Evolutionary conservation across 2,329 filamentous ascomycete genomes (phyloP), one percentile per base, ranked within the genome.

Genomic region (Colletotrichum eleusines): DNA sequence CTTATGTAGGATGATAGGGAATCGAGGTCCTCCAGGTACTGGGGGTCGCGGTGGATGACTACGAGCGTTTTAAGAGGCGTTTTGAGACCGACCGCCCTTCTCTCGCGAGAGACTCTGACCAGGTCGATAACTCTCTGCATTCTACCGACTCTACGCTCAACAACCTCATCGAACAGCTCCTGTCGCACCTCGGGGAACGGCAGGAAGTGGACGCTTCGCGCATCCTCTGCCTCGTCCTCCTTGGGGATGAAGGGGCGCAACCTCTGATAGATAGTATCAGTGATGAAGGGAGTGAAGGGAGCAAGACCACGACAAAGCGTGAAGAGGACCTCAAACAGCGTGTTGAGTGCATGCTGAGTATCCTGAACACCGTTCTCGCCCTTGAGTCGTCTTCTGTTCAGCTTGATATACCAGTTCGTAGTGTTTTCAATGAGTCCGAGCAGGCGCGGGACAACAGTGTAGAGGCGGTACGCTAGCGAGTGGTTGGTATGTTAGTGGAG

Each of bases 351-450:
- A 77, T 97, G 94, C 61, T 92, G 85, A 14, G 96, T 98, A 79
- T 98, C 96, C 18, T 95, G 88, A 31, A 94, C 82, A 23, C 94
- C 94, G 74, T 94, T 90, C 78, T 97, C 94, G 53, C 95, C 95
- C 89, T 97, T 98, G 74, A 97, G 86, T 65, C 95, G 90, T 80
- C 93, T 93, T 65, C 95, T 89, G 85, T 98, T 98, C 85, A 97
- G 97, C 72, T 94, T 89, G 80, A 98, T 98, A 82, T 98, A 98
- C 95, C 95, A 98, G 82, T 98, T 98, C n/a, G 95, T 98, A 5
- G 93, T 94, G 82, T 97, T 94, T 77, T 98, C 95, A 74, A 98
- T 97, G 77, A 97, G 88, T 69, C 88, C 88, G 23, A 97, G 87
- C 71, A 98, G 84, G 73, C 93, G 88, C 9, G 95, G 95, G 54